Evolutionary conservation across 2,329 filamentous ascomycete genomes (phyloP).

Genomic region (Aciculosporium take): DNA sequence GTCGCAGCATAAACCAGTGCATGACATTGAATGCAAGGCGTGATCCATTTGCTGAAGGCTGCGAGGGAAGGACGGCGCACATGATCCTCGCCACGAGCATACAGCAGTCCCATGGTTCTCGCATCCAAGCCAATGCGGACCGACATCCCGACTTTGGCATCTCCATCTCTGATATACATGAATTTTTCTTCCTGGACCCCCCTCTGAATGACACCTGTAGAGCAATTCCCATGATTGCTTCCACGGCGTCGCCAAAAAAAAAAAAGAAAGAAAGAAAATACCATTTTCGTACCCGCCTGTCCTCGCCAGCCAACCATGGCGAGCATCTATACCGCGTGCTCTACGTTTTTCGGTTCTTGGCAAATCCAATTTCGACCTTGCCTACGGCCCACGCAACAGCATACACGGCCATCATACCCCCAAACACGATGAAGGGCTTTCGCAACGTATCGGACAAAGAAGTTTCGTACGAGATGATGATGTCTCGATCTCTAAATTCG

Average conservation of each 20-base stretch:
- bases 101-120: background rate
- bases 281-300: background rate
- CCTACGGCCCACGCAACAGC: constrained; percentile 60
- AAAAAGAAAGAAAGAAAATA: background rate
- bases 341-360: constrained; percentile 22
- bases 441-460: constrained; percentile 58
- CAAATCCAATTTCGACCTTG: constrained; percentile 68
- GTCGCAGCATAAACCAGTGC: too few species aligned
- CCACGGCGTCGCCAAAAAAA: background rate
- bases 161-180: constrained; percentile 7
- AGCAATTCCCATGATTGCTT: background rate
- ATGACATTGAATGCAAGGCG: too few species aligned
- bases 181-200: constrained; percentile 8
- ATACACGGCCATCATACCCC: constrained; percentile 61
- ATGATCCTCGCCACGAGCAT: too few species aligned
- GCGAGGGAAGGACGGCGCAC: too few species aligned
- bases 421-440: constrained; percentile 75
- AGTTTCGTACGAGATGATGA: constrained; percentile 82
- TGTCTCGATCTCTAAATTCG: constrained; percentile 68
- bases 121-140: background rate
- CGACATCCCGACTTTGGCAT: background rate
- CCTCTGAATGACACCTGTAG: constrained; percentile 8
- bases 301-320: background rate
- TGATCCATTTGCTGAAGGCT: too few species aligned
- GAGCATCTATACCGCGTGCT: background rate